These are phyloP conservation scores for Melastoma malabathricum DNA, from an alignment of 345 rosid genomes.

Conservation along the genomic window DNA sequence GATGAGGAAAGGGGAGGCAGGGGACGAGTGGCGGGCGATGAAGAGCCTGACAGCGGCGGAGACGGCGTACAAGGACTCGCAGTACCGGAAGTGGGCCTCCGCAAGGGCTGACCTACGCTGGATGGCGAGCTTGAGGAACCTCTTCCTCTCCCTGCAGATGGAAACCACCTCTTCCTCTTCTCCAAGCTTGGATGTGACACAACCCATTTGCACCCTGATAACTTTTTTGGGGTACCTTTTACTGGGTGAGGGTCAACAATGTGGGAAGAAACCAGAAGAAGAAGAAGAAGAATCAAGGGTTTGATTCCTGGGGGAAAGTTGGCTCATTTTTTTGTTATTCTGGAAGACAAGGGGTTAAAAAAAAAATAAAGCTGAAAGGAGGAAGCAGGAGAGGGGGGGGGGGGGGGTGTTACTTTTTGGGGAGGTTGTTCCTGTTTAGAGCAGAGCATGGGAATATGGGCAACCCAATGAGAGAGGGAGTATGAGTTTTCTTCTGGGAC, in stretches of 20 bases:
- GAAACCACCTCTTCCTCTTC: conserved; percentile 66
- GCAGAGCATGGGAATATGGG: too few species aligned
- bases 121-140: conserved; percentile 40
- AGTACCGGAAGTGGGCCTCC: conserved; percentile 53
- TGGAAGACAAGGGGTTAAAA: too few species aligned
- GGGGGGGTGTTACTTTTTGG: too few species aligned
- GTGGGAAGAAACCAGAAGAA: conserved; percentile 9
- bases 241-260: conserved; percentile 10
- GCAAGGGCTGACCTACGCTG: conserved; percentile 52
- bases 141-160: conserved; percentile 52
- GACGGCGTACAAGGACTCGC: conserved; percentile 55
- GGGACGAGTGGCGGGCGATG: conserved; percentile 56
- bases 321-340: too few species aligned
- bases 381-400: too few species aligned
- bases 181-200: conserved; percentile 55
- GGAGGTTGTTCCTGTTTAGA: too few species aligned
- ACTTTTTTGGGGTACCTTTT: conserved; percentile 1
- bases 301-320: too few species aligned
- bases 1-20: conserved; percentile 53
- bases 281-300: too few species aligned
- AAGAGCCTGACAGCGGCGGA: conserved; percentile 58
- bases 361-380: too few species aligned
- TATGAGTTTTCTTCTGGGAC: too few species aligned
- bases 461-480: too few species aligned
- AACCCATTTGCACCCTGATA: conserved; percentile 35